Percentiles rank a stretch among this genome's conserved stretches.
Evolutionary conservation across 2,329 filamentous ascomycete species (phyloP).

Genomic region (Alternaria solani): DNA sequence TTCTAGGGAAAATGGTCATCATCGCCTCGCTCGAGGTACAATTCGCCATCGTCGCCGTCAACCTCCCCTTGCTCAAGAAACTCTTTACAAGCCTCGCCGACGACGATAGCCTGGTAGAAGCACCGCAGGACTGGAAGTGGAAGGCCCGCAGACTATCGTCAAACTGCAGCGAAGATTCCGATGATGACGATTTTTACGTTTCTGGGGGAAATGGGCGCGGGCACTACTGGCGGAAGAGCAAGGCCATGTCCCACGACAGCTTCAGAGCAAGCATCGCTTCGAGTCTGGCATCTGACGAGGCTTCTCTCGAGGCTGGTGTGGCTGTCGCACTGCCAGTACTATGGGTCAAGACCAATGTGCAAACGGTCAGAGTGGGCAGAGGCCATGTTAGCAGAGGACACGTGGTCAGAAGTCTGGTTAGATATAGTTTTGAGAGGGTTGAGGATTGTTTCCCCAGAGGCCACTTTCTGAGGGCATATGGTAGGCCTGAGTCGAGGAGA

Average conservation of each 20-base stretch:
- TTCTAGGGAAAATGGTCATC: constrained; percentile 45
- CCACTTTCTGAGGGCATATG: constrained; percentile 9
- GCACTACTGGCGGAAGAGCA: constrained; percentile 2
- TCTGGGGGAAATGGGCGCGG: constrained; percentile 2
- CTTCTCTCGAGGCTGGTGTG: constrained; percentile 5
- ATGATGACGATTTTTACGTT: constrained; percentile 1
- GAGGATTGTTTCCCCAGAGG: constrained; percentile 12
- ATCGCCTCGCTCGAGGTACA: constrained; percentile 44
- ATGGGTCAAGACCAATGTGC: constrained; percentile 10
- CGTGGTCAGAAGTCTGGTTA: constrained; percentile 8
- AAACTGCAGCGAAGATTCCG: constrained; percentile 1
- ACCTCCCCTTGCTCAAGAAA: constrained; percentile 44
- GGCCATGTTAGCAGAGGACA: constrained; percentile 12
- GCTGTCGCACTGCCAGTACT: constrained; percentile 10
- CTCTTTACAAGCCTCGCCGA: constrained; percentile 33
- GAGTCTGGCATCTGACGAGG: constrained; percentile 7
- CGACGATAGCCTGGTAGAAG: not conserved
- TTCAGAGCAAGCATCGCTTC: constrained; percentile 5
- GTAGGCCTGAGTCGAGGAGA: constrained; percentile 5
- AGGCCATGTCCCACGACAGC: not conserved
- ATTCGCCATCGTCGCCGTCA: constrained; percentile 45
- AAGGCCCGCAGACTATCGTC: not conserved
- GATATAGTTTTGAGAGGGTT: constrained; percentile 9
- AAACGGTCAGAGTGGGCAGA: constrained; percentile 9
- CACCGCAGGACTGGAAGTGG: not conserved